Base-by-base conservation (phyloP, 2,329 filamentous ascomycete species). In the Arthrocladium fulminans region DNA sequence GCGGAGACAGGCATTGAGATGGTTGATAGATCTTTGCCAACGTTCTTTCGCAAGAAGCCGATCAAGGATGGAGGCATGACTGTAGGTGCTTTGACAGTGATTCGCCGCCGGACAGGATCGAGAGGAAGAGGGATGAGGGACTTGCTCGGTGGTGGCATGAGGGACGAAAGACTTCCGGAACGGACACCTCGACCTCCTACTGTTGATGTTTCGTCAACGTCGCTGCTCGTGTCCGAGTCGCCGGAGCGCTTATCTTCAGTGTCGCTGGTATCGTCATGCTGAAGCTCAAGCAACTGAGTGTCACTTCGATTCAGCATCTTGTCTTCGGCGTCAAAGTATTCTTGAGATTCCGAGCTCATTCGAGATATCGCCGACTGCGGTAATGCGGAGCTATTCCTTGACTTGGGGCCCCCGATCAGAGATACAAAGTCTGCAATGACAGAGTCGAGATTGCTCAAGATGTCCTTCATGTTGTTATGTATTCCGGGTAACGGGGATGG, bases 1-100 rank as follows among this genome's bases (percentile, higher is more conserved):
- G 90, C 83, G 3, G 90, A 94, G 1, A 96, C 92, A 0, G 92
- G 92, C 90, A 97, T 97, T 41, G 88, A 89, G 56, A 98, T 94
- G 2, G 88, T 94, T 51, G 88, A 95, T 42, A 98, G 73, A 66
- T 98, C 92, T 66, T 98, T 98, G 62, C 92, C 92, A 8, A 97
- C 92, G 59, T 98, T 98, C 67, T 97, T 98, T 57, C 92, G 82
- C 25, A 97, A 75, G 64, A 97, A 95, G 0, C 87, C 86, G 56
- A 98, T 95, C 46, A 98, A 72, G 63, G 88, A 95, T 0, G 92
- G 92, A 0, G 92, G 92, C 49, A 81, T 72, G 12, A 88, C 81
- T 23, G 83, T 88, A 5, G 89, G 81, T 1, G 84, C 73, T 2
- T 81, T 76, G 13, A 98, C 80, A 0, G 79, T 83, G 5, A 70